A percentile compares a stretch with the other conserved stretches of the same genome.
These are phyloP conservation scores for Vigna unguiculata DNA, from an alignment of 306 rosid species.

Conservation along the genomic window DNA sequence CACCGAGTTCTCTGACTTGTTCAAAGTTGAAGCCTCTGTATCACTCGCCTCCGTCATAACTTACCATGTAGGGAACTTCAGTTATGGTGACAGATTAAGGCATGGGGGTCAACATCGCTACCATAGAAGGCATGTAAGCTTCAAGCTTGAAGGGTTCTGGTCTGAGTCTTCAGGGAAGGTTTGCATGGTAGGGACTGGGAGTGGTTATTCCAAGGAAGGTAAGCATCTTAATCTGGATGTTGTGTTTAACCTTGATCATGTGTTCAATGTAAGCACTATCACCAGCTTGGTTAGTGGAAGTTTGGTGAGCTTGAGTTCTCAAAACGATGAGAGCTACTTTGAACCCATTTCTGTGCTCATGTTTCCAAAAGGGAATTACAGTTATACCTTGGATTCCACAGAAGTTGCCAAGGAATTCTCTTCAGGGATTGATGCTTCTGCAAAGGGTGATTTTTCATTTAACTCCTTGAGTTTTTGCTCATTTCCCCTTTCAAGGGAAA, in stretches of 20 bases:
- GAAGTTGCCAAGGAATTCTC: constrained; percentile 23
- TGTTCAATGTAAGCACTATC: constrained; percentile 45
- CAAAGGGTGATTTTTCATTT: constrained; percentile 39
- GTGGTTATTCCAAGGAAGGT: constrained; percentile 39
- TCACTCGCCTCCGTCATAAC: neutral
- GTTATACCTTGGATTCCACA: constrained; percentile 47
- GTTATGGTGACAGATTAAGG: neutral
- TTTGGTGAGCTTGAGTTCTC: constrained; percentile 58
- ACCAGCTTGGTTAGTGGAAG: constrained; percentile 62
- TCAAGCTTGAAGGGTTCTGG: constrained; percentile 64
- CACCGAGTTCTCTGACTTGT: constrained; percentile 43
- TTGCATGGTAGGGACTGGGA: constrained; percentile 62
- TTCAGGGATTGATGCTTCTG: constrained; percentile 38
- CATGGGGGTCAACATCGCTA: neutral
- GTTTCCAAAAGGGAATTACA: constrained; percentile 53
- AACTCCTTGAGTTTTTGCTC: constrained; percentile 49
- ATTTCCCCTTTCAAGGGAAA: neutral
- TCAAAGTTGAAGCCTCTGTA: constrained; percentile 47
- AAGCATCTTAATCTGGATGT: constrained; percentile 20
- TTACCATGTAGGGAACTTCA: constrained; percentile 37
- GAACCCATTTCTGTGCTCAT: constrained; percentile 56
- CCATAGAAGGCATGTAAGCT: neutral
- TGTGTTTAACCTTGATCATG: constrained; percentile 59
- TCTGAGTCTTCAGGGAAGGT: constrained; percentile 57
- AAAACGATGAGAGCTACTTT: constrained; percentile 41